A percentile compares a stretch with the other conserved stretches of the same genome.
phyloP scores from a whole-genome alignment of 139 green algal species.

The Trebouxia sp. region DNA sequence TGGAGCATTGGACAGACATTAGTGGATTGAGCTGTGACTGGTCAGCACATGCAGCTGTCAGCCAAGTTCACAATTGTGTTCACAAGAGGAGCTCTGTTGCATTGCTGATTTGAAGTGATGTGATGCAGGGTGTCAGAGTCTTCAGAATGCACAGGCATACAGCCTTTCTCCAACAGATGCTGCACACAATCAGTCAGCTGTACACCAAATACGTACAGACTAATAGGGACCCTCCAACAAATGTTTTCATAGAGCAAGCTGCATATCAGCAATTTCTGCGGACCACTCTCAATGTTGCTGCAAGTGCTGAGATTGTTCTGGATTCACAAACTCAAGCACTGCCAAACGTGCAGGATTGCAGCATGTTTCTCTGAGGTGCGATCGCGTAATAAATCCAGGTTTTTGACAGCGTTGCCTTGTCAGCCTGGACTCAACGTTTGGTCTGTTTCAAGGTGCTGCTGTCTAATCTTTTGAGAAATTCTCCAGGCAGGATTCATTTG shows the following conservation, averaged over 20 bases:
- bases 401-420: no score
- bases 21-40: no score
- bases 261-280: conserved; percentile 50
- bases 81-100: no score
- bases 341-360: neutral
- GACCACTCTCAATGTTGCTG: conserved; percentile 28
- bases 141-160: conserved; percentile 62
- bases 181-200: conserved; percentile 43
- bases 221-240: conserved; percentile 23
- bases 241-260: conserved; percentile 42
- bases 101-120: no score
- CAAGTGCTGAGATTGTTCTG: neutral
- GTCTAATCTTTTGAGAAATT: no score
- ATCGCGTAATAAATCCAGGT: no score
- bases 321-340: conserved; percentile 8
- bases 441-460: no score
- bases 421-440: no score
- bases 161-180: conserved; percentile 53
- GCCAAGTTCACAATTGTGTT: neutral
- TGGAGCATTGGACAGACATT: no score
- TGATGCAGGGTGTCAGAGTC: conserved; percentile 51
- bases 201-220: conserved; percentile 39
- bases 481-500: no score
- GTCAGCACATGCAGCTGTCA: neutral
- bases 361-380: neutral